These are phyloP conservation scores for Pelagophyceae sp. DNA, from an alignment of 352 stramenopile genomes.

Conservation along the genomic window DNA sequence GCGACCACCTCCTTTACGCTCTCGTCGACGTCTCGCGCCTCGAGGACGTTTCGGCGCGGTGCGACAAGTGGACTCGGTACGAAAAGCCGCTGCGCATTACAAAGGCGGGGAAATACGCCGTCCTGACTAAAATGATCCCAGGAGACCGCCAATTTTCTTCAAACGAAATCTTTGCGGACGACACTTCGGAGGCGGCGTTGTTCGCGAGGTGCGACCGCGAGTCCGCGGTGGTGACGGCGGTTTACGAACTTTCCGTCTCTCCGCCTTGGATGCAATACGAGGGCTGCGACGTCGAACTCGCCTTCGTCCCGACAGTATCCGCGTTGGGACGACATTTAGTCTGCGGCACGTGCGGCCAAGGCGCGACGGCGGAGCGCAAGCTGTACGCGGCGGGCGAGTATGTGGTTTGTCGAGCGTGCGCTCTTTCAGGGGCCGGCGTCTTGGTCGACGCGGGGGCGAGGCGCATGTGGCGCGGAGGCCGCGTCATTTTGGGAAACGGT, in stretches of 20 bases:
- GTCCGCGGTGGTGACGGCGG: not conserved
- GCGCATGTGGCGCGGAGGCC: conserved; percentile 20
- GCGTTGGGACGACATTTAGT: not conserved
- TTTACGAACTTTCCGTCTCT: not conserved
- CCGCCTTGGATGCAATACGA: not conserved
- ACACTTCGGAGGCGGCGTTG: not conserved
- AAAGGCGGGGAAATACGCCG: not conserved
- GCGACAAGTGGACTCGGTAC: not conserved
- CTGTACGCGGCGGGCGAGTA: conserved; percentile 2
- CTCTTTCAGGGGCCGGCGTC: not conserved
- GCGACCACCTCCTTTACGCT: not conserved
- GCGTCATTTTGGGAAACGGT: too few relatives aligned
- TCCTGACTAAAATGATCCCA: not conserved
- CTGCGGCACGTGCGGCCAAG: not conserved
- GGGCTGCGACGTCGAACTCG: not conserved
- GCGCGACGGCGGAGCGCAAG: not conserved
- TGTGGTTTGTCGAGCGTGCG: conserved; percentile 1
- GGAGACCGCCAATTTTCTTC: not conserved
- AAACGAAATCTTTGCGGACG: not conserved
- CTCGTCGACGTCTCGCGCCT: conserved; percentile 9
- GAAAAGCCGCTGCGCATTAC: not conserved
- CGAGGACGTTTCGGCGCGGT: not conserved
- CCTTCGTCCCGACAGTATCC: not conserved
- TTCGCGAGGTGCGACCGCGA: not conserved
- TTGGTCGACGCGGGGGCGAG: conserved; percentile 6